A percentile compares a stretch with the other conserved stretches of the same genome.
These are phyloP conservation scores for Colletotrichum aenigma DNA, from an alignment of 2,329 filamentous ascomycete genomes.

Conservation along the genomic window DNA sequence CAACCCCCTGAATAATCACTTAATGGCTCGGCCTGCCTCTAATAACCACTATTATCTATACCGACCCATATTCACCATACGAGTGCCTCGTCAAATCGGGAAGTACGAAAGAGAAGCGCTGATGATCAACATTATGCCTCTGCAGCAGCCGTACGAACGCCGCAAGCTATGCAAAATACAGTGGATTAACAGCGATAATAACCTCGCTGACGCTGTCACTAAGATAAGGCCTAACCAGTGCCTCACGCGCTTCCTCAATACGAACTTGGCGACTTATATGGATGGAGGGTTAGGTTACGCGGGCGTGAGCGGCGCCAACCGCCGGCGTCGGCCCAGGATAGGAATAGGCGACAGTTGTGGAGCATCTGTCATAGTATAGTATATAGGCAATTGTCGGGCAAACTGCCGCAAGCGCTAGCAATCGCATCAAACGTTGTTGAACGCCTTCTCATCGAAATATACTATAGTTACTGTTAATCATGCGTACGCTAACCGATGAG, in stretches of 20 bases:
- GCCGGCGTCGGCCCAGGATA: no score
- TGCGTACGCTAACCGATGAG: no score
- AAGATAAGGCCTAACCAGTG: neutral
- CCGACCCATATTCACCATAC: conserved; percentile 22
- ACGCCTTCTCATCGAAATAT: no score
- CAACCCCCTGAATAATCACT: neutral
- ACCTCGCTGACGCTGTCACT: neutral
- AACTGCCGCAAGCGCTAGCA: no score
- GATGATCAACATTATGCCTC: conserved; percentile 24
- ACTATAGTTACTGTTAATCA: no score
- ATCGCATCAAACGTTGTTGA: no score
- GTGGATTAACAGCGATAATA: neutral
- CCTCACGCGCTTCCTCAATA: neutral
- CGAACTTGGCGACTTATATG: neutral
- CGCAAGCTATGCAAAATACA: conserved; percentile 17
- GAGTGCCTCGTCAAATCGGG: conserved; percentile 20
- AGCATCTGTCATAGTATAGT: no score
- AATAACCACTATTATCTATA: conserved; percentile 19
- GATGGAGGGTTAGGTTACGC: neutral
- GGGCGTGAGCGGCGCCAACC: no score
- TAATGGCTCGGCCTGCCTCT: neutral
- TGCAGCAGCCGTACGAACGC: conserved; percentile 21
- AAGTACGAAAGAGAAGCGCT: conserved; percentile 21
- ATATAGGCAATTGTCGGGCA: no score
- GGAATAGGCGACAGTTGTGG: no score